Conservation (phyloP, 129 eudicot genomes). For the Centaurea solstitialis region DNA sequence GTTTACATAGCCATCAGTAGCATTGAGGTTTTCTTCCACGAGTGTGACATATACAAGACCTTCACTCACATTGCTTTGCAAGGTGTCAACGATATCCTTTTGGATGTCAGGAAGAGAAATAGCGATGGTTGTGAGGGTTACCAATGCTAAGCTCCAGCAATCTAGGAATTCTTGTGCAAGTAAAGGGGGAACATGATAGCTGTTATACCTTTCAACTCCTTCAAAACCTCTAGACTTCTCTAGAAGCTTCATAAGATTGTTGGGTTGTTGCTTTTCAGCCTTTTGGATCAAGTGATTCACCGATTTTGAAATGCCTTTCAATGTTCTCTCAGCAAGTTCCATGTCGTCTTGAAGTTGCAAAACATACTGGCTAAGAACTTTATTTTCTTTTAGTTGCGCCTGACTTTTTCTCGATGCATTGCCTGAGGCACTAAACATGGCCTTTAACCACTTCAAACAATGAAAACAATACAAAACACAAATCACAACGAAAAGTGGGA, state of each 20-base stretch:
- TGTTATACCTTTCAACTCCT: conserved; percentile 22
- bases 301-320: neutral
- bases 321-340: conserved; percentile 5
- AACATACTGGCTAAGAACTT: conserved; percentile 5
- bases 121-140: conserved; percentile 25
- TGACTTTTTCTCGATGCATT: neutral
- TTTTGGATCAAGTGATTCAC: neutral
- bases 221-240: conserved; percentile 8
- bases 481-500: neutral
- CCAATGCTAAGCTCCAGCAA: conserved; percentile 29
- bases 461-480: neutral
- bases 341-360: conserved; percentile 23
- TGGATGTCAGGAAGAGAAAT: conserved; percentile 21
- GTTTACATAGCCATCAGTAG: neutral
- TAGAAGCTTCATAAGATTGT: conserved; percentile 16
- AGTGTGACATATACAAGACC: conserved; percentile 25
- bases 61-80: conserved; percentile 23
- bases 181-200: conserved; percentile 2
- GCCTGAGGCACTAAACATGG: neutral
- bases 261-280: conserved; percentile 18
- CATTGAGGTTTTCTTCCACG: conserved; percentile 21
- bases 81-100: neutral
- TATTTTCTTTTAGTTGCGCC: neutral
- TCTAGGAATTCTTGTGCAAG: neutral
- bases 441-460: conserved; percentile 5